Evolutionary conservation across 495 filamentous ascomycete genomes (phyloP), one percentile per base, ranked within the genome.

Genomic region (Xylaria intraflava): DNA sequence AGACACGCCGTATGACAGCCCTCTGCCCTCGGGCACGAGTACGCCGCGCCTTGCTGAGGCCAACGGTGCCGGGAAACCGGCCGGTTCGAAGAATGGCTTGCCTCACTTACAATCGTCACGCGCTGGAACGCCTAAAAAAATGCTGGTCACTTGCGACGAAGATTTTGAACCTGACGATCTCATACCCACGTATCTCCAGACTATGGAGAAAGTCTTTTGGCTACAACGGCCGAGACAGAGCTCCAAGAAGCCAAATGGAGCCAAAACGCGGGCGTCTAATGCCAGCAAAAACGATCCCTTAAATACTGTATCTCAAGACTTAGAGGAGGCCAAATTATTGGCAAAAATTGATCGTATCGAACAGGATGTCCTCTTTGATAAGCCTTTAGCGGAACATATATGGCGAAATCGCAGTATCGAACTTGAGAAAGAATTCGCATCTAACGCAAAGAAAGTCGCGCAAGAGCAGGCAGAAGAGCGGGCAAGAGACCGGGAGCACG

Each of bases 341-440:
- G 75, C 80, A 11, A 92, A 89, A 63, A 72, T 95, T 17, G 78
- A 82, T 9, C 80, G 78, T 38, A 87, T 96, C 29, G 86, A 90
- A 58, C 83, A 83, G 10, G 93, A 98, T 62, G 77, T 93, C 1
- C 71, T 98, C 8, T 95, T 96, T 62, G 91, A 98, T 62, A 78
- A 80, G 47, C 74, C 78, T 43, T 75, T 87, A 52, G 91, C 90
- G 1, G 83, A 94, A 40, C 75, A 78, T 26, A 66, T 81, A 55
- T 98, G 93, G 93, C 76, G 72, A 48, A 67, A 73, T 1, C 81
- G 81, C 59, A 78, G 80, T 12, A 81, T 85, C 35, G 75, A 78
- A n/a, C 69, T 96, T 12, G 80, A 85, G 53, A 77, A 71, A 61
- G 78, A 82, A 41, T 78, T 76, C 1, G 63, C 67, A 6, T 61